phyloP scores from a whole-genome alignment of 1,284 basidiomycete species.

The Cystobasidium sp. region DNA sequence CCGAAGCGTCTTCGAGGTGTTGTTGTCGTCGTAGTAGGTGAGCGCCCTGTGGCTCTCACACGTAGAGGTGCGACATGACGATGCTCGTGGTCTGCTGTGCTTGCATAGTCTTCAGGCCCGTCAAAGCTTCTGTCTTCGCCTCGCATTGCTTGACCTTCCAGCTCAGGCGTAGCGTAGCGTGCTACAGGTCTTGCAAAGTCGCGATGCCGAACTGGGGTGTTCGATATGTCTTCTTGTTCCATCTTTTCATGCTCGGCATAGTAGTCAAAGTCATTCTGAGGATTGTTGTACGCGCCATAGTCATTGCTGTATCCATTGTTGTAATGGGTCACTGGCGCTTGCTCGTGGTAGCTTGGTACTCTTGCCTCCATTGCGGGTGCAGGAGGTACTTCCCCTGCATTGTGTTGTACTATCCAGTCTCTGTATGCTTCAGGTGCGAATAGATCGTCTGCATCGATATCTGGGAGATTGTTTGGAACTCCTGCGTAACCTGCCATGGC shows the following conservation, averaged over 20 bases:
- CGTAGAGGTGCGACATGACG: neutral
- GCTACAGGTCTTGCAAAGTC: neutral
- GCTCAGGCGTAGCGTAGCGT: slow-evolving; percentile 40
- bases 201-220: neutral
- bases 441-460: slow-evolving; percentile 38
- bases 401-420: slow-evolving; percentile 20
- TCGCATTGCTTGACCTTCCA: slow-evolving; percentile 23
- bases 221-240: slow-evolving; percentile 5
- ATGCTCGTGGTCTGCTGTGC: slow-evolving; percentile 20
- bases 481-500: slow-evolving; percentile 36
- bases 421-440: slow-evolving; percentile 36
- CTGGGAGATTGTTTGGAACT: slow-evolving; percentile 36
- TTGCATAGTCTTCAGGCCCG: slow-evolving; percentile 39
- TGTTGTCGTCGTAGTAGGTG: neutral
- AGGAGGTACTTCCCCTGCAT: slow-evolving; percentile 14
- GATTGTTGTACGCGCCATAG: slow-evolving; percentile 3
- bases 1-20: slow-evolving; percentile 32
- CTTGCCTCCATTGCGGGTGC: slow-evolving; percentile 22
- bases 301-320: neutral
- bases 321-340: slow-evolving; percentile 5
- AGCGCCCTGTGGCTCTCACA: neutral
- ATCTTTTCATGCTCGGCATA: slow-evolving; percentile 23
- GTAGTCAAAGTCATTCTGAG: slow-evolving; percentile 9
- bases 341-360: slow-evolving; percentile 37
- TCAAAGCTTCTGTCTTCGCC: slow-evolving; percentile 37